Evolutionary conservation across 257 asterid genomes (phyloP), one percentile per base, ranked within the genome.

Genomic region (Echium plantagineum): DNA sequence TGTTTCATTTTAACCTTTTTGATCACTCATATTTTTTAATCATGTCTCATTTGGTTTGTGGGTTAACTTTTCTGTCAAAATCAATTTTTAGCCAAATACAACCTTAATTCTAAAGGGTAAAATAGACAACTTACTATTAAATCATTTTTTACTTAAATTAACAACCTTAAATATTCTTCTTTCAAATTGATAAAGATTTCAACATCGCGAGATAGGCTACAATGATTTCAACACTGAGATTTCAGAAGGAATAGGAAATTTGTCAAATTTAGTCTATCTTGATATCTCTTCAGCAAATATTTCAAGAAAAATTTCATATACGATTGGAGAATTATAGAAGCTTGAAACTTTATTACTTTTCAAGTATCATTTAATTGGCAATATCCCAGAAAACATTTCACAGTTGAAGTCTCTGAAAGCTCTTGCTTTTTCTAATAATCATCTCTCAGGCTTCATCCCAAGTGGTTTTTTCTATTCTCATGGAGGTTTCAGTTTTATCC

Each of bases 131-230:
- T n/a, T n/a, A n/a, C n/a, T n/a, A n/a, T n/a, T n/a, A n/a, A n/a
- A n/a, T n/a, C n/a, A n/a, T n/a, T n/a, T n/a, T n/a, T n/a, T n/a
- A n/a, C n/a, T n/a, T n/a, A n/a, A n/a, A n/a, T n/a, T n/a, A n/a
- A n/a, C n/a, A n/a, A n/a, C n/a, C n/a, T n/a, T n/a, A n/a, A n/a
- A n/a, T n/a, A n/a, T n/a, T n/a, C n/a, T n/a, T n/a, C n/a, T n/a
- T n/a, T n/a, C n/a, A n/a, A n/a, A n/a, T n/a, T n/a, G n/a, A n/a
- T n/a, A n/a, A n/a, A n/a, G n/a, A n/a, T n/a, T 93, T 21, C 77
- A 84, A 57, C 94, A 75, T 61, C 0, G 89, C 0, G 97, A 86
- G 74, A 54, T 93, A 52, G 98, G 98, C 9, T 89, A 93, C 77
- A 89, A 93, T 59, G 54, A 60, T 5, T 86, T 64, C 73, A 4